These are phyloP conservation scores for Leucosporidium scottii DNA, from an alignment of 768 basidiomycete species.

Conservation along the genomic window DNA sequence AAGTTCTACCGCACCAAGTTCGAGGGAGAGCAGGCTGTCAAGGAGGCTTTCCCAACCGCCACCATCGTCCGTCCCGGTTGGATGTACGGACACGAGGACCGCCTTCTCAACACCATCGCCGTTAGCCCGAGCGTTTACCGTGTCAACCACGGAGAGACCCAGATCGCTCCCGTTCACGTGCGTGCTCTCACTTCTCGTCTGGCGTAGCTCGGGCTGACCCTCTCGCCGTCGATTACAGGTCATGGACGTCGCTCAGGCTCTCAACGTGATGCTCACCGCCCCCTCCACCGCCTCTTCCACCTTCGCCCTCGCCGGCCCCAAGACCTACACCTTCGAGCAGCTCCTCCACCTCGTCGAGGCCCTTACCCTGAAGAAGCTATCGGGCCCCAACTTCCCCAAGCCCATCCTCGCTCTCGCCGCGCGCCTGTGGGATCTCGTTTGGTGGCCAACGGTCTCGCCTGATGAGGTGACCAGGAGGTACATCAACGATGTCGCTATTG, in stretches of 20 bases:
- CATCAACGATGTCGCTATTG: constrained; percentile 61
- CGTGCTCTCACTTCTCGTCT: constrained; percentile 39
- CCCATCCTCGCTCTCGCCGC: constrained; percentile 59
- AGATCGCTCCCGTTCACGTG: constrained; percentile 86
- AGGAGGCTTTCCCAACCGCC: constrained; percentile 70
- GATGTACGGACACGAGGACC: constrained; percentile 94
- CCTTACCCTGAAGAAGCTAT: constrained; percentile 66
- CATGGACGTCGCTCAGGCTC: constrained; percentile 84
- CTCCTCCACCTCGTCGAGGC: constrained; percentile 57
- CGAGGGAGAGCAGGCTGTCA: constrained; percentile 80
- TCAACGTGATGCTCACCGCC: constrained; percentile 67
- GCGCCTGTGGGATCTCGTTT: constrained; percentile 55
- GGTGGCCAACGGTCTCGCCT: constrained; percentile 88
- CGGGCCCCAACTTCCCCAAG: constrained; percentile 71
- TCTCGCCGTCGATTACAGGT: constrained; percentile 50
- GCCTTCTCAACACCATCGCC: constrained; percentile 82
- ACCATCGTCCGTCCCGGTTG: constrained; percentile 78
- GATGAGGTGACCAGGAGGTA: constrained; percentile 86
- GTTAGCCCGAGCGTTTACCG: constrained; percentile 92
- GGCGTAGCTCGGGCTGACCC: constrained; percentile 4
- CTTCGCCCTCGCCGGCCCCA: constrained; percentile 79
- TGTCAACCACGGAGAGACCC: constrained; percentile 78
- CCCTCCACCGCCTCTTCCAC: constrained; percentile 52
- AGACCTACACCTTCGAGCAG: constrained; percentile 66
- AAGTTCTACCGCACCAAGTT: constrained; percentile 82